Base-by-base conservation (phyloP, 139 green algal genomes). In the Chlamydomonas schloesseri region DNA sequence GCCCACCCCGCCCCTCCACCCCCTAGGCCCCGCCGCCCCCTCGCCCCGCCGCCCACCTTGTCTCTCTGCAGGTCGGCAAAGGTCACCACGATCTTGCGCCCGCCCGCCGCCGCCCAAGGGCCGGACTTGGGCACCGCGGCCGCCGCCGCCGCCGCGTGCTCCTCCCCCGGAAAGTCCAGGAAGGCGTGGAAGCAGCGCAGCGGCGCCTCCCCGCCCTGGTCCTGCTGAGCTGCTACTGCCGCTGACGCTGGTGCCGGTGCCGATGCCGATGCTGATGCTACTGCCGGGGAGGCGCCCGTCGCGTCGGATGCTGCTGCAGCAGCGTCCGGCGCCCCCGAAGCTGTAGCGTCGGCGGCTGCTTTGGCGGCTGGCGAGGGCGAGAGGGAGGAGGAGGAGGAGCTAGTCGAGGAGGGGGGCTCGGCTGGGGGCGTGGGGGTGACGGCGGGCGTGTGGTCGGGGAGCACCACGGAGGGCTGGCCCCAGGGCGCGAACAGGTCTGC, bases 31-130 rank as follows among this genome's bases (percentile, higher is more conserved):
- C 17, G 20, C 20, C 17, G 17, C 57, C 57, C 17, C 20, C 17
- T 36, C n/a, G 14, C 20, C 69, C 10, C 31, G 4, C 33, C 20
- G 8, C 15, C 17, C 33, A 84, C 78, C 78, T 67, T 84, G 78
- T 84, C 78, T 17, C 64, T 18, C 64, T 64, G 37, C 10, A 84
- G 29, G n/a, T 84, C 78, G 4, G 78, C 78, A 64, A 75, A 84
- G 46, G 74, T 62, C 42, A 67, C 26, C 29, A 60, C 78, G 20
- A 84, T 47, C 46, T 67, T 64, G 3, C 78, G 78, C 6, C 78
- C 78, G n/a, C 64, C 78, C 31, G 78, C 78, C 9, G 62, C 78
- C 29, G 29, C 42, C 78, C 78, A 84, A n/a, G 78, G 42, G 11
- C 10, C 78, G 64, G 28, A 13, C 15, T 65, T 65, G 6, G 78